Evolutionary conservation across 2,329 filamentous ascomycete species (phyloP).

Genomic region (Rhynchosporium agropyri): DNA sequence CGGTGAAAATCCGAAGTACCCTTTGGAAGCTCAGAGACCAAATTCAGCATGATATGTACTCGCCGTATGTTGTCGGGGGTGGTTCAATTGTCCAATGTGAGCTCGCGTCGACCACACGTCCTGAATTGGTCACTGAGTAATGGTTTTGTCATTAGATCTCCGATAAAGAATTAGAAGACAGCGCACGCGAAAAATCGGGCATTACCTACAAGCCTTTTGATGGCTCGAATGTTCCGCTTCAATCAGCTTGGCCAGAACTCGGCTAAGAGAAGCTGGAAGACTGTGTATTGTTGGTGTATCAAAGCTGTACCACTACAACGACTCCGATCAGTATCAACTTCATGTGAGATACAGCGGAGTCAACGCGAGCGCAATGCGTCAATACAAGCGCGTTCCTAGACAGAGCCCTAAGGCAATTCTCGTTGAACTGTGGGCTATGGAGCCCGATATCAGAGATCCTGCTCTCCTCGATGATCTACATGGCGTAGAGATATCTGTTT

Average conservation of each 20-base stretch:
- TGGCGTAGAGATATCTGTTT: slow-evolving; percentile 23
- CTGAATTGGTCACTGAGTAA: neutral
- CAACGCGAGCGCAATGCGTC: slow-evolving; percentile 18
- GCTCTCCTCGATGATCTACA: slow-evolving; percentile 16
- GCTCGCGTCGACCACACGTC: neutral
- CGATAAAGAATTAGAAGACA: slow-evolving; percentile 17
- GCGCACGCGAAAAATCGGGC: neutral
- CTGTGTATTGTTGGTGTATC: slow-evolving; percentile 19
- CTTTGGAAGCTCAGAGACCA: slow-evolving; percentile 18
- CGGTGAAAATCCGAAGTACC: slow-evolving; percentile 23
- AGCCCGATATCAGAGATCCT: slow-evolving; percentile 20
- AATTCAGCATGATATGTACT: neutral
- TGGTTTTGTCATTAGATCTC: slow-evolving; percentile 25
- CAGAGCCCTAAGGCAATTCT: slow-evolving; percentile 21
- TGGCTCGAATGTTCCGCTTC: slow-evolving; percentile 1
- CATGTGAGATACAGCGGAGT: slow-evolving; percentile 23
- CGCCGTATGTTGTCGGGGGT: slow-evolving; percentile 16
- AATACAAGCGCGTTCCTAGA: slow-evolving; percentile 22
- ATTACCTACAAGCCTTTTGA: neutral
- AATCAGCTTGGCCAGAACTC: slow-evolving; percentile 3
- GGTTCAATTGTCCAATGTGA: slow-evolving; percentile 20
- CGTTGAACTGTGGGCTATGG: slow-evolving; percentile 21
- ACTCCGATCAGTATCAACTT: slow-evolving; percentile 23
- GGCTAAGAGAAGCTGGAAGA: slow-evolving; percentile 12
- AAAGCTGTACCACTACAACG: slow-evolving; percentile 22